Evolutionary conservation across 495 filamentous ascomycete species (phyloP), one percentile per base, ranked within the genome.

Genomic region (Penicillium argentinense): DNA sequence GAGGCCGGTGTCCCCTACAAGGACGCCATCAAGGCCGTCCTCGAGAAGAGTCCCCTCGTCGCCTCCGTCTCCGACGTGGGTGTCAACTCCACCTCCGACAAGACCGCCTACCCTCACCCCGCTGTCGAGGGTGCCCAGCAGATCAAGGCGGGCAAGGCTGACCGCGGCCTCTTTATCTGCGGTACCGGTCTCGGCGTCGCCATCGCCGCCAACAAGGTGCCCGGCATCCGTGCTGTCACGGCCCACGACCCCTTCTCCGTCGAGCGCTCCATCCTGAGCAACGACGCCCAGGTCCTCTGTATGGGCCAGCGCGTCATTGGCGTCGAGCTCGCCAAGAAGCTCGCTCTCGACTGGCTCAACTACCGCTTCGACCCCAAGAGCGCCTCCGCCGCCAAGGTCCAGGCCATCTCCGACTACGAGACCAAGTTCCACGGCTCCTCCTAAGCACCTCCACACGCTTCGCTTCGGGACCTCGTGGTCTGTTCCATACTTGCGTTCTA

Each of bases 261-360:
- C 30, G 88, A 95, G 76, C 73, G 88, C 36, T 83, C 85, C 11
- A 81, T 92, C 12, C 68, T 91, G 57, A 89, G 85, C 72, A 92
- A 92, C 68, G 83, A 95, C 67, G 87, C 87, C 18, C 89, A 95
- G 67, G 88, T 95, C 27, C 78, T 95, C 21, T 95, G 89, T 69
- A 85, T 95, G 77, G 89, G 89, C 2, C 86, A 95, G 74, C 74
- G 89, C 27, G 89, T 95, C 5, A 79, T 95, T 21, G 89, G 89
- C 1, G 59, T 91, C 23, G 89, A 95, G 60, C 66, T 95, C 23
- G 89, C 89, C 27, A 76, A 86, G 63, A 74, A 85, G 63, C 67
- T 95, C 49, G 88, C 84, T 11, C 81, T 78, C 56, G 88, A 92
- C 73, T 95, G 87, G 87, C 59, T 95, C 32, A 85, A 80, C 39